A percentile compares a stretch with the other conserved stretches of the same genome.
Conservation (phyloP, 2,329 filamentous ascomycete genomes). For the Aspergillus alliaceus region DNA sequence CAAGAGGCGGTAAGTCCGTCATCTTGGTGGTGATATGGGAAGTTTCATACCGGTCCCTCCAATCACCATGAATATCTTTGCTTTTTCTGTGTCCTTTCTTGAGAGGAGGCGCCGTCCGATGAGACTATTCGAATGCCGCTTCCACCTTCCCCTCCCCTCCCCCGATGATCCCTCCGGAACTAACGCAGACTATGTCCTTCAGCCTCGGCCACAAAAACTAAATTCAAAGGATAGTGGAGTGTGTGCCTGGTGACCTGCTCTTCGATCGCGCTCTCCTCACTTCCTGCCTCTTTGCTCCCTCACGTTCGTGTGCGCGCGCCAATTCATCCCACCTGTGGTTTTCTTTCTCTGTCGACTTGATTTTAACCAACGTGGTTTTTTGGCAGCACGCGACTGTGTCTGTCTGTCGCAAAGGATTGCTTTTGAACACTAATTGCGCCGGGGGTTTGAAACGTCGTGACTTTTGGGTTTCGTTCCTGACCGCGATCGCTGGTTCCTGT, state of each 20-base stretch:
- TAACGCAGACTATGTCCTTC: background rate
- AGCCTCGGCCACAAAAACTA: slow-evolving; percentile 3
- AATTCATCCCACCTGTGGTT: background rate
- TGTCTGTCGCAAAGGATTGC: background rate
- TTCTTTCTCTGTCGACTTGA: background rate
- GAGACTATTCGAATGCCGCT: background rate
- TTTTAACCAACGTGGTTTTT: background rate
- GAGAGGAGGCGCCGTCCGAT: background rate
- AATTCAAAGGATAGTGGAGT: background rate
- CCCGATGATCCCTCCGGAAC: no score
- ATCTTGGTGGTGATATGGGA: no score
- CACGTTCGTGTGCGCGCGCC: background rate
- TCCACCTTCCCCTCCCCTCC: no score
- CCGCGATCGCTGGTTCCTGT: slow-evolving; percentile 6
- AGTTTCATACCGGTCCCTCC: no score
- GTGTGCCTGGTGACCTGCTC: background rate
- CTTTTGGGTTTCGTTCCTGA: background rate
- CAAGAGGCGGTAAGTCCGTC: background rate
- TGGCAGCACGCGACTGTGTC: background rate
- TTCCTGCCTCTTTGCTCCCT: background rate
- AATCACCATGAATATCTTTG: background rate
- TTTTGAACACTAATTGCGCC: background rate
- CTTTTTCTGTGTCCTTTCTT: slow-evolving; percentile 4
- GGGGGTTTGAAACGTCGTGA: background rate
- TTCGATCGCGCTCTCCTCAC: background rate